These are phyloP conservation scores for Trypanosoma theileri DNA, from an alignment of 208 protist species.

Conservation along the genomic window DNA sequence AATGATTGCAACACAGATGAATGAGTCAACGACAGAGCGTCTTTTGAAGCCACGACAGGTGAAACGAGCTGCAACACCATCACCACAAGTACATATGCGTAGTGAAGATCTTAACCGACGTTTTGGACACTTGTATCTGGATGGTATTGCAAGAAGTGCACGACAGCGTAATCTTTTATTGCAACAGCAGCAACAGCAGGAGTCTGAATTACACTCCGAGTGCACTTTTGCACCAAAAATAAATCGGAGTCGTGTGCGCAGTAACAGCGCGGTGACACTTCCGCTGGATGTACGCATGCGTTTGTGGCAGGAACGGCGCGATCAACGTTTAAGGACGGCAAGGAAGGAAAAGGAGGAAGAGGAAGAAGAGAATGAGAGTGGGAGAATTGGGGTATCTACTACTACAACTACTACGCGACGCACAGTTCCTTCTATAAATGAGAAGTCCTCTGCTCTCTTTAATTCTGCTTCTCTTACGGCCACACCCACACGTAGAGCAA, in stretches of 20 bases:
- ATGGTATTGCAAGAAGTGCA: not conserved
- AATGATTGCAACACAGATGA: conserved; percentile 40
- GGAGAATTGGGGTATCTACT: not conserved
- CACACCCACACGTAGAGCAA: not conserved
- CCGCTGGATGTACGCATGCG: conserved; percentile 22
- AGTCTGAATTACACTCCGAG: conserved; percentile 9
- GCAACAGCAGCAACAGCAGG: not conserved
- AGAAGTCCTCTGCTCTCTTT: not conserved
- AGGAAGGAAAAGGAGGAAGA: not conserved
- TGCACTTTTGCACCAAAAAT: conserved; percentile 25
- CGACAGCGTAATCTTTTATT: conserved; percentile 2
- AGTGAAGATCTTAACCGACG: conserved; percentile 13
- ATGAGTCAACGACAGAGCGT: conserved; percentile 36
- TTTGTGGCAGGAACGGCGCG: conserved; percentile 24
- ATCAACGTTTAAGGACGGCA: conserved; percentile 8
- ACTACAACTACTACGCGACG: not conserved
- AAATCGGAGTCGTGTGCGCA: not conserved
- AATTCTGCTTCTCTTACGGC: too few relatives aligned
- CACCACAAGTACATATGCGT: not conserved
- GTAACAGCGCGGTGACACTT: not conserved
- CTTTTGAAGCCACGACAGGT: conserved; percentile 29
- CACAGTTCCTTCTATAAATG: not conserved
- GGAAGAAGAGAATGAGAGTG: not conserved
- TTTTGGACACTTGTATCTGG: conserved; percentile 20
- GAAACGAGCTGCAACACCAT: conserved; percentile 2